phyloP scores from a whole-genome alignment of 176 grass and related monocot genomes.

The Rhipidocladum racemiflorum region DNA sequence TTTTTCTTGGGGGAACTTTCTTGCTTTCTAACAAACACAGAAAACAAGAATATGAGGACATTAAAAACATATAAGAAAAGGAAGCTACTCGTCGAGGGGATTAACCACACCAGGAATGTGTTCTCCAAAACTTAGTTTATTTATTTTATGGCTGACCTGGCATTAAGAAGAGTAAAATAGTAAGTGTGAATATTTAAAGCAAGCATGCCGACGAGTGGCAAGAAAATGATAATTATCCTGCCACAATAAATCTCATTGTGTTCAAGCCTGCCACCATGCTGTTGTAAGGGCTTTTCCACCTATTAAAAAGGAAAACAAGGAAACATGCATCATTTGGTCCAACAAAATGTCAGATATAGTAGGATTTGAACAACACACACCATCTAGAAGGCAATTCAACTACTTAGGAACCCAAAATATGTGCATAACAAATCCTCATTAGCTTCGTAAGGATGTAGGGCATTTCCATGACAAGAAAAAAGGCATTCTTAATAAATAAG shows the following conservation, averaged over 20 bases:
- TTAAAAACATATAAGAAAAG: conserved; percentile 26
- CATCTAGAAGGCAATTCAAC: not conserved
- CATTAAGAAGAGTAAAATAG: conserved; percentile 17
- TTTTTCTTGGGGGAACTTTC: not conserved
- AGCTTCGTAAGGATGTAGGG: conserved; percentile 7
- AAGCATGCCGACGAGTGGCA: not conserved
- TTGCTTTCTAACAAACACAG: not conserved
- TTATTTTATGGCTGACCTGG: conserved; percentile 95
- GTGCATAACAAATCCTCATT: conserved; percentile 14
- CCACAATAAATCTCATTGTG: conserved; percentile 97
- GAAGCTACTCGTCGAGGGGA: conserved; percentile 86
- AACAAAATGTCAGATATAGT: conserved; percentile 14
- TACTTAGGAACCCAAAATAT: not conserved
- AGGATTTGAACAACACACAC: conserved; percentile 10
- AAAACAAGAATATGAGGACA: conserved; percentile 3
- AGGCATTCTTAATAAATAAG: not conserved
- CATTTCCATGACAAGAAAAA: conserved; percentile 15
- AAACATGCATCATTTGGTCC: conserved; percentile 18
- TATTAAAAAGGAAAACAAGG: conserved; percentile 36
- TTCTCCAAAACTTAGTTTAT: conserved; percentile 83
- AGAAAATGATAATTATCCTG: conserved; percentile 11
- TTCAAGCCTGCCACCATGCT: conserved; percentile 95
- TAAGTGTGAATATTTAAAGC: conserved; percentile 14
- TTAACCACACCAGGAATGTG: conserved; percentile 89
- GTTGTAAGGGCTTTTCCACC: conserved; percentile 90